These are phyloP conservation scores for Eleusine coracana DNA, from an alignment of 176 grass and related monocot genomes.

Conservation along the genomic window DNA sequence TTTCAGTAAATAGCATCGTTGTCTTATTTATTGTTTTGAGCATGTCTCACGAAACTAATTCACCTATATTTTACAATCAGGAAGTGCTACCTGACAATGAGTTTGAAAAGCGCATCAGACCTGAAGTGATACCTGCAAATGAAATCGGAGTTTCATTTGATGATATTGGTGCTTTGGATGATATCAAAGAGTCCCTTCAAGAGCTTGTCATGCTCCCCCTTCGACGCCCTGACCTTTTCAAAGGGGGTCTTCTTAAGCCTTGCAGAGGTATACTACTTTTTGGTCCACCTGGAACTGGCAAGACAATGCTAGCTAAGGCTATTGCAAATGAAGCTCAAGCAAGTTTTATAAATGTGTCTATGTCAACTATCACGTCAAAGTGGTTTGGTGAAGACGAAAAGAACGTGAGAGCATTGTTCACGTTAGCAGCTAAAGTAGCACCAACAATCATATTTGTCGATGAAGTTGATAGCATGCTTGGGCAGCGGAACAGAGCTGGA, in stretches of 20 bases:
- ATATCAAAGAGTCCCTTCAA: conserved; percentile 89
- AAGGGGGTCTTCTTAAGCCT: conserved; percentile 80
- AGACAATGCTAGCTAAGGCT: conserved; percentile 89
- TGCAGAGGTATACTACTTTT: conserved; percentile 85
- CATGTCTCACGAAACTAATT: conserved; percentile 13
- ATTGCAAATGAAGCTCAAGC: conserved; percentile 88
- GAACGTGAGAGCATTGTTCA: conserved; percentile 80
- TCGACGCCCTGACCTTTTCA: conserved; percentile 76
- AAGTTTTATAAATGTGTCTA: conserved; percentile 85
- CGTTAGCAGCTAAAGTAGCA: conserved; percentile 74
- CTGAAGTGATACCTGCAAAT: conserved; percentile 81
- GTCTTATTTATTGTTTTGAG: conserved; percentile 10
- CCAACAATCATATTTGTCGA: conserved; percentile 85
- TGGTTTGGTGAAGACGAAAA: conserved; percentile 94
- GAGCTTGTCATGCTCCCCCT: conserved; percentile 89
- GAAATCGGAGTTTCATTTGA: conserved; percentile 85
- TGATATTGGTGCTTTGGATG: conserved; percentile 76
- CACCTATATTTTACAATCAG: conserved; percentile 38
- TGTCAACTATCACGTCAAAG: conserved; percentile 85
- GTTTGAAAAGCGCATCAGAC: conserved; percentile 85
- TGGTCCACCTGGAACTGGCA: conserved; percentile 80
- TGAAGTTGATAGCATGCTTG: conserved; percentile 88
- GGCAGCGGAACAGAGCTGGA: conserved; percentile 75
- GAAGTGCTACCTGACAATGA: conserved; percentile 74
- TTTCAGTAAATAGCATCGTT: conserved; percentile 1